phyloP scores from a whole-genome alignment of 805 yeast species.

The Saturnispora ahearnii region DNA sequence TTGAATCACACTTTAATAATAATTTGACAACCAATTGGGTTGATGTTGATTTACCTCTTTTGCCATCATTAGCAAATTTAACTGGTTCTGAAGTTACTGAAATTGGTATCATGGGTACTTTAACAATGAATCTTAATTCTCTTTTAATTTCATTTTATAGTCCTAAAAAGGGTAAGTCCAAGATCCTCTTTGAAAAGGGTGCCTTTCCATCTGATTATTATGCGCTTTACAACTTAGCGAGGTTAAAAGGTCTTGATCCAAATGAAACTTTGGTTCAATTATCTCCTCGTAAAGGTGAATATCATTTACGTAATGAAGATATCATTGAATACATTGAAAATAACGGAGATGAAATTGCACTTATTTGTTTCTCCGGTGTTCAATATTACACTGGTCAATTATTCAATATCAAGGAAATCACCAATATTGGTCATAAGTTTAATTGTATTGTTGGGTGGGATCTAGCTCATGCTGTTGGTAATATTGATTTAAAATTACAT shows the following conservation, averaged over 20 bases:
- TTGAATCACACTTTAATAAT: constrained; percentile 67
- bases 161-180: constrained; percentile 50
- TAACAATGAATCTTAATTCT: constrained; percentile 75
- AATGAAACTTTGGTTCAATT: constrained; percentile 55
- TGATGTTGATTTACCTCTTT: constrained; percentile 69
- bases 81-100: constrained; percentile 73
- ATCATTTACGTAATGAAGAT: constrained; percentile 51
- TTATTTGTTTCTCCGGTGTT: constrained; percentile 77
- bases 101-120: constrained; percentile 80
- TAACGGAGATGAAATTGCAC: constrained; percentile 52
- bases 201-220: constrained; percentile 93
- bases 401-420: constrained; percentile 68
- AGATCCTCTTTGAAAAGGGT: constrained; percentile 74
- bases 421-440: constrained; percentile 45
- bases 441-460: constrained; percentile 82
- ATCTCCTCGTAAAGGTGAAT: constrained; percentile 50
- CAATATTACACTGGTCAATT: constrained; percentile 90
- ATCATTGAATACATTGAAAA: constrained; percentile 48
- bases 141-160: constrained; percentile 64
- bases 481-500: constrained; percentile 66
- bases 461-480: constrained; percentile 90
- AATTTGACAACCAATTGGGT: constrained; percentile 63
- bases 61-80: constrained; percentile 57
- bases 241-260: constrained; percentile 44
- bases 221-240: constrained; percentile 68